These are phyloP conservation scores for Amylocystis lapponica DNA, from an alignment of 768 basidiomycete genomes.

Conservation along the genomic window DNA sequence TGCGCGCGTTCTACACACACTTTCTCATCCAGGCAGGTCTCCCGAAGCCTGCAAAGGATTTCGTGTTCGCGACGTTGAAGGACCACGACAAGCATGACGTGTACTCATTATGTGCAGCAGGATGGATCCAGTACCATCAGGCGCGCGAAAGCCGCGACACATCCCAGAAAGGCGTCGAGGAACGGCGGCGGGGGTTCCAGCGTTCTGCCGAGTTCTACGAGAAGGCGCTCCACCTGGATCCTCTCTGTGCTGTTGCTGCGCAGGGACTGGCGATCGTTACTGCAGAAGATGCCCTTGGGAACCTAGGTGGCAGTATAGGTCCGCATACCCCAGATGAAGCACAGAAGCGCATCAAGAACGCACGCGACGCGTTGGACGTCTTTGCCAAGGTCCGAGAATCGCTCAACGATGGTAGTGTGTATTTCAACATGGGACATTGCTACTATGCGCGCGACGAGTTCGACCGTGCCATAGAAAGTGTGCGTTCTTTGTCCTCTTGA, in stretches of 20 bases:
- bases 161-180: conserved; percentile 49
- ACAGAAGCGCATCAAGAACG: conserved; percentile 60
- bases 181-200: conserved; percentile 72
- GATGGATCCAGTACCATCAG: conserved; percentile 80
- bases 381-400: conserved; percentile 91
- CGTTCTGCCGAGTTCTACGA: conserved; percentile 89
- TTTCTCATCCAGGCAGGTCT: conserved; percentile 81
- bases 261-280: conserved; percentile 93
- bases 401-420: conserved; percentile 76
- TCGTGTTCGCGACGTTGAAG: conserved; percentile 84
- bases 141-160: conserved; percentile 79
- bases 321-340: conserved; percentile 51
- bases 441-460: conserved; percentile 91
- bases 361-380: conserved; percentile 82
- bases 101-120: conserved; percentile 87
- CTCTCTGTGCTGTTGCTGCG: conserved; percentile 86
- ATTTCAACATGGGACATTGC: conserved; percentile 95
- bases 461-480: conserved; percentile 93
- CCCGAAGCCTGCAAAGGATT: conserved; percentile 72
- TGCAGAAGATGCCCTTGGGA: conserved; percentile 85
- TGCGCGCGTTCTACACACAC: conserved; percentile 90
- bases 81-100: conserved; percentile 84
- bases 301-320: conserved; percentile 45
- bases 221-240: conserved; percentile 81
- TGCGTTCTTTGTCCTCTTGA: conserved; percentile 25